Base-by-base conservation (phyloP, 371 early-diverging fungal genomes). In the Mortierella sp. region DNA sequence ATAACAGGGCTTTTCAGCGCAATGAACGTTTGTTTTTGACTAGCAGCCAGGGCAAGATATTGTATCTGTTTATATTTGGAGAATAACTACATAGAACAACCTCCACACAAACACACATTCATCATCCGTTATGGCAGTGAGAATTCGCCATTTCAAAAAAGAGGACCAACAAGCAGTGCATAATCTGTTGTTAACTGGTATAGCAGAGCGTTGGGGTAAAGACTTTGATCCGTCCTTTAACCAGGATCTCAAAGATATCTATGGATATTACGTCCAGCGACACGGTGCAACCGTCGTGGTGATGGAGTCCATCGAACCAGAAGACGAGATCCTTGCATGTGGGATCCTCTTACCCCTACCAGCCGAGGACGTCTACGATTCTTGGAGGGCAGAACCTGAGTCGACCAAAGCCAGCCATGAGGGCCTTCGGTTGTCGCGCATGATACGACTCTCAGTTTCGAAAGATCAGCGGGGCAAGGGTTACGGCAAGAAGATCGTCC, bases 401-500 rank as follows among this genome's bases (percentile, higher is more conserved):
- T 49, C 55, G 42, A 54, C 24, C 15, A 14, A 2, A 11, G 58
- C 46, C 15, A 39, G 26, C 7, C 27, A 56, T 17, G 48, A 26
- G 11, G 60, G 56, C 1, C 51, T 32, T n/a, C 44, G 28, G n/a
- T 19, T 55, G 28, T 70, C 70, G n/a, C 61, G 78, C 47, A 76
- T 76, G 78, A 56, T 70, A 47, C 70, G 78, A 2, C 32, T 76
- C n/a, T 76, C 78, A n/a, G 50, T 76, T 3, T 48, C 56, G 11
- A 49, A 28, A 15, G 62, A 37, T 1, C 32, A 42, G 27, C 70
- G 78, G 1, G 70, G 78, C 21, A 70, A 70, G 21, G 78, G 78
- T 15, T 47, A 61, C 11, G 65, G 59, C 34, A 76, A 65, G 43
- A 26, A 15, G 21, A 61, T 76, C 39, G 60, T 69, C 48, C 42